Percentiles rank a stretch among this genome's conserved stretches.
These are phyloP conservation scores for Epichloe coenophiala DNA, from an alignment of 2,329 filamentous ascomycete genomes.

Conservation along the genomic window DNA sequence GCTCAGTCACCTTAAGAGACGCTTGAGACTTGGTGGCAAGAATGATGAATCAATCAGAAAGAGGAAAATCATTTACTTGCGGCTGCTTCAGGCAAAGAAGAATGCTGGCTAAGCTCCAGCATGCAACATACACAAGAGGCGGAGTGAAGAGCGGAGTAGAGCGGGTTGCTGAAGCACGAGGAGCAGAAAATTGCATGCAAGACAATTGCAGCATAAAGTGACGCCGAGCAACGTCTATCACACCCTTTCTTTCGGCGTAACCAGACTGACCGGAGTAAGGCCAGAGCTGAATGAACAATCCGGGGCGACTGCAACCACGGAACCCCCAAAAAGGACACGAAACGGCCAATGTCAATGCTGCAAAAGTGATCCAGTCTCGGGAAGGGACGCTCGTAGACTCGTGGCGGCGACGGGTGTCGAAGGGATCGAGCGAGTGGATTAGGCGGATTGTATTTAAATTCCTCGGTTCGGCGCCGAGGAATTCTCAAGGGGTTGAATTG, in stretches of 20 bases:
- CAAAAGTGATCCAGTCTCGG: conserved; percentile 15
- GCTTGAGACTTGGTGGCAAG: neutral
- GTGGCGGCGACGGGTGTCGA: conserved; percentile 7
- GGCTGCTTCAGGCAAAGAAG: neutral
- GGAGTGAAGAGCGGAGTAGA: neutral
- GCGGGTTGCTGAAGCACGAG: neutral
- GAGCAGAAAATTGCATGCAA: neutral
- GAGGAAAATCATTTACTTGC: neutral
- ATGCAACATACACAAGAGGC: neutral
- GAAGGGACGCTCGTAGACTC: conserved; percentile 22
- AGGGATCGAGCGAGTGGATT: conserved; percentile 19
- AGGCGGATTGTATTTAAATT: conserved; percentile 23
- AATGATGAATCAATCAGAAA: neutral
- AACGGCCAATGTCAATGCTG: conserved; percentile 7
- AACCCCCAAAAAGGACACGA: conserved; percentile 2
- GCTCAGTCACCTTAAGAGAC: neutral
- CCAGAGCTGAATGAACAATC: conserved; percentile 8
- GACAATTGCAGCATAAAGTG: neutral
- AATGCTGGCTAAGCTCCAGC: neutral
- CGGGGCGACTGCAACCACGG: conserved; percentile 6
- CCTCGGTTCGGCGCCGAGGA: conserved; percentile 29
- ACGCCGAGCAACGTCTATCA: neutral
- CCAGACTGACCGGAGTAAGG: neutral
- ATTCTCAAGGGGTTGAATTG: conserved; percentile 19
- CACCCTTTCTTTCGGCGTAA: neutral